These are phyloP conservation scores for Pterocarpus macrocarpus DNA, from an alignment of 306 rosid genomes.

Conservation along the genomic window DNA sequence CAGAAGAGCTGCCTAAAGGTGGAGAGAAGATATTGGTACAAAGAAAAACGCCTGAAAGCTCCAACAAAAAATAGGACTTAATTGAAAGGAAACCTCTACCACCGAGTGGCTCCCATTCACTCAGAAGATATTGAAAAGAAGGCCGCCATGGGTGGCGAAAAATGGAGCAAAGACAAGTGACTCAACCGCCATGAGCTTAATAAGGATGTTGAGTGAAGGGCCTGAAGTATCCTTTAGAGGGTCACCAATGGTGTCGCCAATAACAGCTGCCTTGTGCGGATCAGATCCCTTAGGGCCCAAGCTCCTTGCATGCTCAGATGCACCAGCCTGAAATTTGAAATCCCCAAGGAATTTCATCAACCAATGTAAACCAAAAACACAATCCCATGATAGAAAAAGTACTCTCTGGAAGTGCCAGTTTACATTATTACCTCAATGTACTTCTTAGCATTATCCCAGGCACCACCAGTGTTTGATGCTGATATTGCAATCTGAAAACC, in stretches of 20 bases:
- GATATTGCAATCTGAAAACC: constrained; percentile 67
- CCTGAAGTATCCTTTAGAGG: constrained; percentile 82
- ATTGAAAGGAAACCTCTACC: constrained; percentile 41
- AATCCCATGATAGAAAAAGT: neutral
- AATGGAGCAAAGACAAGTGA: constrained; percentile 54
- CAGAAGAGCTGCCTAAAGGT: constrained; percentile 40
- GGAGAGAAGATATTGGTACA: constrained; percentile 49
- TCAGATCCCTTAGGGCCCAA: constrained; percentile 80
- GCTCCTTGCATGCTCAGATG: constrained; percentile 73
- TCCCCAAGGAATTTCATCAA: constrained; percentile 15
- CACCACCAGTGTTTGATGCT: constrained; percentile 84
- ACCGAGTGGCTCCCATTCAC: neutral
- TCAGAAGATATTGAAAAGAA: constrained; percentile 72
- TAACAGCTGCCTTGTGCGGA: constrained; percentile 80
- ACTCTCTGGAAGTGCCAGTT: neutral
- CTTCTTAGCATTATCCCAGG: constrained; percentile 87
- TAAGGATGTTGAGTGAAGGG: constrained; percentile 79
- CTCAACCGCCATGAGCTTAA: constrained; percentile 86
- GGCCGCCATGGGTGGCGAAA: constrained; percentile 79
- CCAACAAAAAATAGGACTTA: constrained; percentile 15
- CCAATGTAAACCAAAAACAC: constrained; percentile 7
- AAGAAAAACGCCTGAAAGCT: constrained; percentile 25
- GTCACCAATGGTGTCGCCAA: constrained; percentile 84
- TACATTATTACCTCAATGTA: constrained; percentile 65
- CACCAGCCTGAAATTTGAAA: constrained; percentile 60